Base-by-base conservation (phyloP, 2,329 filamentous ascomycete genomes). In the Fusarium odoratissimum region DNA sequence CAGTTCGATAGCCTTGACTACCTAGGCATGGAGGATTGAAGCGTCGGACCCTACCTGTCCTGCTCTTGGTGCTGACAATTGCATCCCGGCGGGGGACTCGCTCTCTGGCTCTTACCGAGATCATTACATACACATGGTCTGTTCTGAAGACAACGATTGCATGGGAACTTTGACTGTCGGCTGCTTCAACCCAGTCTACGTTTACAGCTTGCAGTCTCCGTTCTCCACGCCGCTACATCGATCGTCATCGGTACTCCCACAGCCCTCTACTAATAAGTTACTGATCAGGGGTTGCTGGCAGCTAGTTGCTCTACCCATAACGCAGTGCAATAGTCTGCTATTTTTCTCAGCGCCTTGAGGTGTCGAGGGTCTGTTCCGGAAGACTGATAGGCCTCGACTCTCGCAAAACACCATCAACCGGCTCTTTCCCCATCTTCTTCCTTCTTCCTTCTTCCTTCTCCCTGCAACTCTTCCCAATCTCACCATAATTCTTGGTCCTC, bases 161-260 rank as follows among this genome's bases (percentile, higher is more conserved):
- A 70, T 51, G 46, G 65, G 67, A 31, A 71, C 51, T 58, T 67
- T 54, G 48, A 65, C 66, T 71, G 66, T 74, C 64, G 68, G 71
- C 68, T 59, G 63, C 25, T 52, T 55, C 60, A 49, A 52, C 42
- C 12, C 41, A 41, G 60, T 17, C 28, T 30, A 40, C n/a, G 37
- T 33, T 49, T 62, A 30, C 40, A 68, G 41, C 54, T 25, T 46
- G 49, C 45, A 42, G 51, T 44, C 45, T 44, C 51, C 19, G 13
- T 55, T 69, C 72, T 66, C 75, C 75, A 77, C 75, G 67, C 73
- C 72, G 75, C 74, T 65, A 62, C 72, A 76, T 74, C 65, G 72
- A 76, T 77, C 75, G 70, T 77, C 73, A 72, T 77, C 74, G 60
- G 72, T 67, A 77, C 56, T 77, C 73, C 73, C 65, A 70, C 59